Conservation (phyloP, 2,329 filamentous ascomycete genomes). For the Leptographium lundbergii region DNA sequence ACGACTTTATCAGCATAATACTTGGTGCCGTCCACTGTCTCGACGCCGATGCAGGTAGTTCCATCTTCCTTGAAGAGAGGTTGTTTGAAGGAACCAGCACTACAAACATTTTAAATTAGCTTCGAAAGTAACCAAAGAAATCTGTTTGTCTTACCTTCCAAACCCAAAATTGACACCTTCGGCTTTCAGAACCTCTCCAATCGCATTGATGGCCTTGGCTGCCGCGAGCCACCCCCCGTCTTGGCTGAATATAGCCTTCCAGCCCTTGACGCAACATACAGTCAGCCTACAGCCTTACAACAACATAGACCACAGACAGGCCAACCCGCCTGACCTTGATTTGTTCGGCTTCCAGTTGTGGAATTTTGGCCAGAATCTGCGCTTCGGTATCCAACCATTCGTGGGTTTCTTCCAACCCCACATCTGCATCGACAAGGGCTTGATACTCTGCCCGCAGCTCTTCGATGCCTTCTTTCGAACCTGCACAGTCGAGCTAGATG, state of each 20-base stretch:
- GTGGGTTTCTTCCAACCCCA: slow-evolving; percentile 29
- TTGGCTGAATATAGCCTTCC: slow-evolving; percentile 29
- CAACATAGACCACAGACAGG: too few species aligned
- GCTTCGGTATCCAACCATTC: slow-evolving; percentile 30
- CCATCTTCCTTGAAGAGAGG: neutral
- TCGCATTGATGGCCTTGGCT: slow-evolving; percentile 19
- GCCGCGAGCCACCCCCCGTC: slow-evolving; percentile 32
- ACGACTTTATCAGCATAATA: slow-evolving; percentile 7
- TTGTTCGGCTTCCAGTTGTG: slow-evolving; percentile 23
- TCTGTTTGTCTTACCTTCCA: neutral
- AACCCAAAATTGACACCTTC: slow-evolving; percentile 3
- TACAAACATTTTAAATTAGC: neutral
- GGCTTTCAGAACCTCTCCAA: slow-evolving; percentile 23
- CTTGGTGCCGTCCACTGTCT: slow-evolving; percentile 4
- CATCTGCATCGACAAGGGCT: slow-evolving; percentile 17
- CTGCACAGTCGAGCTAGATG: slow-evolving; percentile 4
- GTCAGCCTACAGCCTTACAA: slow-evolving; percentile 20
- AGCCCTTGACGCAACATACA: slow-evolving; percentile 23
- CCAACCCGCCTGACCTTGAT: neutral
- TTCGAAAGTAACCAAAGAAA: too few species aligned
- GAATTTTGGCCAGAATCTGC: slow-evolving; percentile 27
- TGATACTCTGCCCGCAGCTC: slow-evolving; percentile 23
- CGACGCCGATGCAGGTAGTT: slow-evolving; percentile 1
- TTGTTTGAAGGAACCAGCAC: slow-evolving; percentile 2
- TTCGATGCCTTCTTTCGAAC: slow-evolving; percentile 19